Evolutionary conservation across 306 rosid genomes (phyloP).

Genomic region (Cicer pinnatifidum): DNA sequence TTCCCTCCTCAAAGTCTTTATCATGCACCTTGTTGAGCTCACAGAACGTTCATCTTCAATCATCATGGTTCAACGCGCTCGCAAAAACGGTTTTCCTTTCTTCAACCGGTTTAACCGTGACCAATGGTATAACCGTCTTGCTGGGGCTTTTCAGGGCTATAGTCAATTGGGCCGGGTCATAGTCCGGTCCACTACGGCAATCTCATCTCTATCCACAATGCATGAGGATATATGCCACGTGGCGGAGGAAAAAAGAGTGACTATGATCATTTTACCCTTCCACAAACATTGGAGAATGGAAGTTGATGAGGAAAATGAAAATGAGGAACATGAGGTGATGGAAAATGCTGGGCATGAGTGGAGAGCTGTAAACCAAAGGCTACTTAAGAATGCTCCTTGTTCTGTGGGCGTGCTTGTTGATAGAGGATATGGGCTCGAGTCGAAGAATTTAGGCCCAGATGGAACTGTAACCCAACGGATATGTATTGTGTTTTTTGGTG

Average conservation of each 20-base stretch:
- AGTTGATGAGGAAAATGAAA: not conserved
- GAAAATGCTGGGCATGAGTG: constrained; percentile 71
- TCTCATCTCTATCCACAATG: constrained; percentile 73
- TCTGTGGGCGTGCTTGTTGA: constrained; percentile 77
- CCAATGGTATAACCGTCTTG: constrained; percentile 55
- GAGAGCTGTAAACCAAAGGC: constrained; percentile 75
- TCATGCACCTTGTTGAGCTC: constrained; percentile 83
- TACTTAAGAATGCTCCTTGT: constrained; percentile 72
- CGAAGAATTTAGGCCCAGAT: constrained; percentile 41
- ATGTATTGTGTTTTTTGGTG: constrained; percentile 75
- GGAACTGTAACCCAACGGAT: constrained; percentile 37
- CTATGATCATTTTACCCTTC: constrained; percentile 76
- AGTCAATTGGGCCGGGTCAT: constrained; percentile 65
- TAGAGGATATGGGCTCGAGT: constrained; percentile 58
- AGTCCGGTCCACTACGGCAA: constrained; percentile 67
- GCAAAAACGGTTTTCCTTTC: constrained; percentile 74
- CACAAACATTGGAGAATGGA: constrained; percentile 65
- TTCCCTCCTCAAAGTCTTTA: constrained; percentile 59
- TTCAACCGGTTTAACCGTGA: constrained; percentile 52
- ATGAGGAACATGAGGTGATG: constrained; percentile 15
- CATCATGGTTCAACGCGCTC: constrained; percentile 64
- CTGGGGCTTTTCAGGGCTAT: constrained; percentile 64
- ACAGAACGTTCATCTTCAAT: constrained; percentile 82
- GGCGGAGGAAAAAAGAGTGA: constrained; percentile 69
- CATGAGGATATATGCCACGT: constrained; percentile 79